Percentiles rank a stretch among this genome's conserved stretches.
Conservation (phyloP, 2,329 filamentous ascomycete genomes). For the Ceratocystis colombiana region DNA sequence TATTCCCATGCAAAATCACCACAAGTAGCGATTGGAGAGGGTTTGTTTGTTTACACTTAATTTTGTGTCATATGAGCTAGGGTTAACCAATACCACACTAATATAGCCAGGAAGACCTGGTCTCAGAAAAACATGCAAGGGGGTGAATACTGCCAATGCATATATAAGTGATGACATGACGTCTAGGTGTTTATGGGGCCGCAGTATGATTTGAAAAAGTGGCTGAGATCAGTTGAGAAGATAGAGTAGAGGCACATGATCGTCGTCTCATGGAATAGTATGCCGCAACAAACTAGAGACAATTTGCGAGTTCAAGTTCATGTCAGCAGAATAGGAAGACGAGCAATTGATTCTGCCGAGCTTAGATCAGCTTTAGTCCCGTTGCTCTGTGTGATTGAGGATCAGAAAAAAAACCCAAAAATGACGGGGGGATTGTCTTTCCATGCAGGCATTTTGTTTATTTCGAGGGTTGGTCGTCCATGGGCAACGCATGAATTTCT, state of each 20-base stretch:
- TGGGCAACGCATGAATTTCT: constrained; percentile 11
- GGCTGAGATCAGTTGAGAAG: background rate
- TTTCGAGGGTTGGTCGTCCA: background rate
- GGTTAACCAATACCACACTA: background rate
- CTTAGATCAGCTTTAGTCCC: constrained; percentile 5
- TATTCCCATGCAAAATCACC: no score
- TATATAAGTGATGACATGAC: background rate
- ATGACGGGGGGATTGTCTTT: constrained; percentile 4
- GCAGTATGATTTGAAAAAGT: background rate
- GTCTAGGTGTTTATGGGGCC: background rate
- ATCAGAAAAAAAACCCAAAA: constrained; percentile 4
- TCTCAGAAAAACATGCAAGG: background rate
- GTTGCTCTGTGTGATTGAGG: constrained; percentile 11
- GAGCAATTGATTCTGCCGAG: background rate
- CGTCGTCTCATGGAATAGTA: no score
- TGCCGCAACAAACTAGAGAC: background rate
- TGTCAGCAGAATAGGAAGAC: background rate
- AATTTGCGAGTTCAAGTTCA: no score
- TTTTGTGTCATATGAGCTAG: background rate
- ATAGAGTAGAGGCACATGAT: background rate
- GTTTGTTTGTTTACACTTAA: background rate
- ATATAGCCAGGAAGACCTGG: background rate
- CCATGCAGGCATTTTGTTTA: constrained; percentile 4
- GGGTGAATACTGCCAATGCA: background rate
- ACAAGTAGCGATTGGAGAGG: no score